Conservation (phyloP, 129 eudicot species). For the Gnaphalium uliginosum region DNA sequence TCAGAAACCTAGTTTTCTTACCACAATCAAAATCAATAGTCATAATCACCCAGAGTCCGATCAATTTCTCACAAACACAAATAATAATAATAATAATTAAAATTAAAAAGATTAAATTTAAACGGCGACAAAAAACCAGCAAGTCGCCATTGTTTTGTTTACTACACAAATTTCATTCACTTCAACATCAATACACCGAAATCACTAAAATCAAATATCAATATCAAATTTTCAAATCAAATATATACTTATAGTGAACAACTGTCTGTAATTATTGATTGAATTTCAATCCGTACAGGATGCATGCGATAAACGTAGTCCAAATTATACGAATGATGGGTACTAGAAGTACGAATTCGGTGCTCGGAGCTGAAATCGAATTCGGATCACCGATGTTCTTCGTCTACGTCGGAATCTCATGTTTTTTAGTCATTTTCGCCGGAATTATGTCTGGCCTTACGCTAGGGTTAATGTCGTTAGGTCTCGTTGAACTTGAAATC, state of each 20-base stretch:
- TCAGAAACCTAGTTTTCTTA: too few species aligned
- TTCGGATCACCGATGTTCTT: conserved; percentile 75
- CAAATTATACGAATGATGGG: conserved; percentile 46
- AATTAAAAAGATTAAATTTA: neutral
- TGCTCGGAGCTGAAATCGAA: conserved; percentile 52
- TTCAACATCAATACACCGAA: neutral
- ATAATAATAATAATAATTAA: too few species aligned
- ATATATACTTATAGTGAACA: neutral
- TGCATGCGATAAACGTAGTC: conserved; percentile 51
- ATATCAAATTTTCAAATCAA: neutral
- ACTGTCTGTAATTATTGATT: neutral
- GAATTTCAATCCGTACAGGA: conserved; percentile 22
- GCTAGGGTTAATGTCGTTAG: conserved; percentile 89
- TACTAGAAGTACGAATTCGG: conserved; percentile 23
- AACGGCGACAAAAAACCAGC: neutral
- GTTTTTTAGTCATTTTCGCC: conserved; percentile 69
- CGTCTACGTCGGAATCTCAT: conserved; percentile 71
- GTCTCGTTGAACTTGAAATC: conserved; percentile 95
- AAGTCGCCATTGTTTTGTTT: conserved; percentile 23
- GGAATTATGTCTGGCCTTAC: conserved; percentile 97
- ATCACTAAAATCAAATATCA: neutral
- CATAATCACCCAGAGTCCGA: neutral
- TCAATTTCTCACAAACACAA: neutral
- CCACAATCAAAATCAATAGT: neutral
- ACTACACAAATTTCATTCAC: neutral